Percentiles rank a stretch among this genome's conserved stretches.
Conservation (phyloP, 2,329 filamentous ascomycete genomes). For the Beauveria varroae region DNA sequence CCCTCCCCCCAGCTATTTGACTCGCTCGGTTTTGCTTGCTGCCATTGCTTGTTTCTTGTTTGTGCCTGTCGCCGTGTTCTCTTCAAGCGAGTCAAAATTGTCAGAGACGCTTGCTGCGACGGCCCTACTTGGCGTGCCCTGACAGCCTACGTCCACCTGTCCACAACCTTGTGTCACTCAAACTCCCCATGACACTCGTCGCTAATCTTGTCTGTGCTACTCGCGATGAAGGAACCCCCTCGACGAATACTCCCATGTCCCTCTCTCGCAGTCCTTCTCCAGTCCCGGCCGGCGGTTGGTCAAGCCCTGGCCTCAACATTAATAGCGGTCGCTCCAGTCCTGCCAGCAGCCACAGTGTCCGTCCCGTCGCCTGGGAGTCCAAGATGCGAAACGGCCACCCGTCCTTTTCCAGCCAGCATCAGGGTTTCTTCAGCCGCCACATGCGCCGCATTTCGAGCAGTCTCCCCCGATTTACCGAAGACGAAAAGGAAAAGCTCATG, state of each 20-base stretch:
- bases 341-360: slow-evolving; percentile 42
- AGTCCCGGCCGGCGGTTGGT: slow-evolving; percentile 77
- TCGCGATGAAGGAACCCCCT: slow-evolving; percentile 42
- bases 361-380: slow-evolving; percentile 70
- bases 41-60: neutral
- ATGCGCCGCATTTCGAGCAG: slow-evolving; percentile 74
- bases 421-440: slow-evolving; percentile 81
- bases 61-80: neutral
- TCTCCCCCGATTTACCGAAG: slow-evolving; percentile 62
- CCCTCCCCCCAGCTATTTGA: neutral
- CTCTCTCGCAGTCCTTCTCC: slow-evolving; percentile 84
- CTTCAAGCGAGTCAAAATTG: neutral
- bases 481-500: slow-evolving; percentile 70
- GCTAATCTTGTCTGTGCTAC: slow-evolving; percentile 20
- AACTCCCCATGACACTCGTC: neutral
- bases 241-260: slow-evolving; percentile 58
- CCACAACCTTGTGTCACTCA: neutral
- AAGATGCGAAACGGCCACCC: slow-evolving; percentile 73
- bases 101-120: neutral
- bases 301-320: slow-evolving; percentile 70
- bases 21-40: neutral
- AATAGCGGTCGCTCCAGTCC: slow-evolving; percentile 66
- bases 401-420: slow-evolving; percentile 71
- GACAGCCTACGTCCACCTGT: neutral
- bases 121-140: neutral